A percentile compares a stretch with the other conserved stretches of the same genome.
Conservation (phyloP, 768 basidiomycete species). For the Leccinum olivaceopallidum region DNA sequence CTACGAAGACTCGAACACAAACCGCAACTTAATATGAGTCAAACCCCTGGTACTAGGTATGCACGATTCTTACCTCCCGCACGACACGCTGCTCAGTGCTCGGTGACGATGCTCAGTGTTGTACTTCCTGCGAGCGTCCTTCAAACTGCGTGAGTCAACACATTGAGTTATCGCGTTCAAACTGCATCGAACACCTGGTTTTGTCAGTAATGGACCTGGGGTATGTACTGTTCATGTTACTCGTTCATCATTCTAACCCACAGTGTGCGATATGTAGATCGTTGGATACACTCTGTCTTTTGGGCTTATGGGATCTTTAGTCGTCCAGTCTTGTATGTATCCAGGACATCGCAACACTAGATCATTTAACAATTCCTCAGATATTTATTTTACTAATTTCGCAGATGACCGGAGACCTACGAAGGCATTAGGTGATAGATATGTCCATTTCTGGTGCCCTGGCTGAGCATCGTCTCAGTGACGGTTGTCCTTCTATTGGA, state of each 20-base stretch:
- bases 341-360: neutral
- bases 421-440: neutral
- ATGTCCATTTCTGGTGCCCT: neutral
- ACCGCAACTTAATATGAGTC: too few species aligned
- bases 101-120: too few species aligned
- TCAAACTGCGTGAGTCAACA: neutral
- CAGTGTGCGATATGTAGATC: neutral
- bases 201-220: neutral
- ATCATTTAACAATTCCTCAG: neutral
- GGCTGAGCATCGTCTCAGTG: neutral
- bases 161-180: neutral
- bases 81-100: too few species aligned
- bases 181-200: neutral
- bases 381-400: neutral
- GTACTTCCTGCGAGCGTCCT: too few species aligned
- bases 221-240: neutral
- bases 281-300: slow-evolving; percentile 20
- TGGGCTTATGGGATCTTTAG: slow-evolving; percentile 10
- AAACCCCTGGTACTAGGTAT: too few species aligned
- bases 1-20: neutral
- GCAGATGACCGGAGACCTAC: neutral
- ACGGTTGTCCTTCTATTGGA: neutral
- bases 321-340: neutral
- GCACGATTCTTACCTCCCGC: too few species aligned
- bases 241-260: neutral